Conservation (phyloP, 495 filamentous ascomycete genomes). For the Neurospora tetrasperma region DNA sequence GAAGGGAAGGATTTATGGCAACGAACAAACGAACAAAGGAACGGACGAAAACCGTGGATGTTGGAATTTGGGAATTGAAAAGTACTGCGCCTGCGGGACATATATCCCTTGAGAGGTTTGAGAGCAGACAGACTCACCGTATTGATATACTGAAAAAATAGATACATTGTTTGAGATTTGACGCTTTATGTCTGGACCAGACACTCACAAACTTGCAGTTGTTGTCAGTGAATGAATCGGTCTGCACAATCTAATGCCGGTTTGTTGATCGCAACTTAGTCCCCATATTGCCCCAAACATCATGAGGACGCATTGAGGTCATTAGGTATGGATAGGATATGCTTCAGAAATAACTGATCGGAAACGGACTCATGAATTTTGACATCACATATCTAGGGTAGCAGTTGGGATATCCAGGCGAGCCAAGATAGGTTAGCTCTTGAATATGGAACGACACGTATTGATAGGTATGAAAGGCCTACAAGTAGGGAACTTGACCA, state of each 20-base stretch:
- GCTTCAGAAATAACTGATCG: too few relatives aligned
- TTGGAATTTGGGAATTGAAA: not conserved
- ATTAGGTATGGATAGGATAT: too few relatives aligned
- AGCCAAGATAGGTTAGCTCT: not conserved
- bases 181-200: not conserved
- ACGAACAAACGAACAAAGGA: not conserved
- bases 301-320: not conserved
- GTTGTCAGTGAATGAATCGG: not conserved
- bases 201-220: not conserved
- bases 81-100: not conserved
- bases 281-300: not conserved
- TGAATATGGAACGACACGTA: not conserved
- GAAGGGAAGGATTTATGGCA: not conserved
- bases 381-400: not conserved
- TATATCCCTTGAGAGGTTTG: not conserved
- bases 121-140: not conserved
- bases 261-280: not conserved
- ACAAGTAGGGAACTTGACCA: too few relatives aligned
- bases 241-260: not conserved
- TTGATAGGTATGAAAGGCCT: not conserved
- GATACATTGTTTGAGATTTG: not conserved
- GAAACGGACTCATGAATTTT: not conserved
- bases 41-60: not conserved
- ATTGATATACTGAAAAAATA: not conserved
- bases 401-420: not conserved